These are phyloP conservation scores for Nothopassalora personata DNA, from an alignment of 2,329 filamentous ascomycete genomes.

Conservation along the genomic window DNA sequence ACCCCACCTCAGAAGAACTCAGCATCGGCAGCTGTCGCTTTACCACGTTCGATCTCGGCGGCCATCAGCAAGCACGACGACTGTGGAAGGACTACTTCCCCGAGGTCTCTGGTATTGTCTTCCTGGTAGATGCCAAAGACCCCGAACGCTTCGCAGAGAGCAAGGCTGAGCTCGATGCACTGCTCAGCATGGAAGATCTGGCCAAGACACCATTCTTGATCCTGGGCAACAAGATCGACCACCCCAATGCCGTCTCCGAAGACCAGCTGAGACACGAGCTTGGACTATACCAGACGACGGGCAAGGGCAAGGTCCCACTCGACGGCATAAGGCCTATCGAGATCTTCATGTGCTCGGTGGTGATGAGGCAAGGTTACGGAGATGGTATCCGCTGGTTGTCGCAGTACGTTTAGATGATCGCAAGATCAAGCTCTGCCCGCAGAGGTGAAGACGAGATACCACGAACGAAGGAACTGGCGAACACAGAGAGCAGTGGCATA, in stretches of 20 bases:
- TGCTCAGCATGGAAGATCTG: constrained; percentile 94
- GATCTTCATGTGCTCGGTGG: constrained; percentile 98
- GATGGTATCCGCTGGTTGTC: constrained; percentile 86
- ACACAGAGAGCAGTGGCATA: not conserved
- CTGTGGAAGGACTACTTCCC: constrained; percentile 98
- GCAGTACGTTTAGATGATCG: constrained; percentile 69
- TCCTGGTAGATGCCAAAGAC: constrained; percentile 96
- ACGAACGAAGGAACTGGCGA: not conserved
- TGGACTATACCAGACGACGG: constrained; percentile 88
- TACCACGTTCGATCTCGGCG: constrained; percentile 89
- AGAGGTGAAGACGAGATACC: not conserved
- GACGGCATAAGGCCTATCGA: constrained; percentile 93
- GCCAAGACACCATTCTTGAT: constrained; percentile 93
- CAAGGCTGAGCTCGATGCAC: constrained; percentile 90
- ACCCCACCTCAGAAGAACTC: constrained; percentile 89
- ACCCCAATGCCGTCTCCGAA: constrained; percentile 90
- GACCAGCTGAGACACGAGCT: constrained; percentile 89
- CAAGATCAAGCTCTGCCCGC: not conserved
- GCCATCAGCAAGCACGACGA: constrained; percentile 89
- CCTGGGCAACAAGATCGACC: constrained; percentile 99
- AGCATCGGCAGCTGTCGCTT: constrained; percentile 76
- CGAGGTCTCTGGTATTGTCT: constrained; percentile 93
- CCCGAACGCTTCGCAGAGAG: constrained; percentile 89
- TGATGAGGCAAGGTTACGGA: constrained; percentile 91
- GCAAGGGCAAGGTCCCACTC: constrained; percentile 88